Evolutionary conservation across 148 eudicot genomes (phyloP).

Genomic region (Pharnaceum exiguum): DNA sequence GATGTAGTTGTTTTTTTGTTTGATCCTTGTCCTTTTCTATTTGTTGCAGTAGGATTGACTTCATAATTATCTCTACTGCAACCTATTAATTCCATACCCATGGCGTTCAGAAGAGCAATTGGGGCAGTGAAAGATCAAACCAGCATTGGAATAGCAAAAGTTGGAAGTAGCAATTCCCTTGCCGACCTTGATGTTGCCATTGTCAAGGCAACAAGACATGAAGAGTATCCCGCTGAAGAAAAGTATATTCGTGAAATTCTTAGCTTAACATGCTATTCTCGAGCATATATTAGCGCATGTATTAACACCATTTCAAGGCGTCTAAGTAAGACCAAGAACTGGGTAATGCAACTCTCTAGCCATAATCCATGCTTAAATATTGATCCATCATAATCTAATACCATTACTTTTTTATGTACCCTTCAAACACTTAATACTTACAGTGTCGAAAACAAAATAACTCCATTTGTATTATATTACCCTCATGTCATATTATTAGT

Average conservation of each 20-base stretch:
- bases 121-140: constrained; percentile 93
- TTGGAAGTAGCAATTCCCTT: constrained; percentile 46
- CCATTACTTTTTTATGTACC: not conserved
- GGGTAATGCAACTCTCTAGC: constrained; percentile 28
- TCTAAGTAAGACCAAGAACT: constrained; percentile 69
- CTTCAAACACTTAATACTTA: too few species aligned
- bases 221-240: constrained; percentile 79
- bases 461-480: too few species aligned
- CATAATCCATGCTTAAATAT: not conserved
- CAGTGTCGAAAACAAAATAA: too few species aligned
- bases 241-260: constrained; percentile 59
- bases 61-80: not conserved
- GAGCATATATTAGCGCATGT: constrained; percentile 46
- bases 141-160: constrained; percentile 77
- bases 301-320: constrained; percentile 53
- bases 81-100: not conserved
- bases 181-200: constrained; percentile 84
- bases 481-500: too few species aligned
- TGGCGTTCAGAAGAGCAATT: constrained; percentile 67
- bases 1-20: too few species aligned
- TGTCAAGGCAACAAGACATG: constrained; percentile 83
- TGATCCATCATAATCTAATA: not conserved
- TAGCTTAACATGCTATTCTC: constrained; percentile 58
- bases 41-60: not conserved
- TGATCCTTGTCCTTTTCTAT: not conserved